Evolutionary conservation across 2,329 filamentous ascomycete genomes (phyloP).

Genomic region (Akanthomyces muscarius): DNA sequence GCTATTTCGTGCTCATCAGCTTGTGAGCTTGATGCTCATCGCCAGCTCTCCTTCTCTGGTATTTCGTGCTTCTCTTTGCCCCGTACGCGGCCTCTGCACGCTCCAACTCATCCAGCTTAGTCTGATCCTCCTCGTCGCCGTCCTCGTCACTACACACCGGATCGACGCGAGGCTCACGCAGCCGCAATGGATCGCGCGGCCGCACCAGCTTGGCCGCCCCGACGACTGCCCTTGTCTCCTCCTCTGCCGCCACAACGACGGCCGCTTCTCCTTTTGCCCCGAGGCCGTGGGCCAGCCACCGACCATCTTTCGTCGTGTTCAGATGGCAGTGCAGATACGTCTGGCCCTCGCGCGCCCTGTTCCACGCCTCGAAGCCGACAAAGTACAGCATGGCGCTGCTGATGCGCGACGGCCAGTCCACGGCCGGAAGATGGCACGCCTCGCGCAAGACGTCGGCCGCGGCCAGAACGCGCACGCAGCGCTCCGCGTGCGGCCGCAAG

Average conservation of each 20-base stretch:
- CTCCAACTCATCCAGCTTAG: slow-evolving; percentile 11
- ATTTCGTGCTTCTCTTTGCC: slow-evolving; percentile 9
- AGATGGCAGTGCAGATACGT: slow-evolving; percentile 10
- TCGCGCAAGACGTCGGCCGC: background rate
- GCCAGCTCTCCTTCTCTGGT: background rate
- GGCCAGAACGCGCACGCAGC: slow-evolving; percentile 1
- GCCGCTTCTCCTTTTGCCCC: background rate
- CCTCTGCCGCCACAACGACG: background rate
- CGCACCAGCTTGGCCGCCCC: background rate
- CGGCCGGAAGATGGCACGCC: background rate
- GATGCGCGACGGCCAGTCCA: slow-evolving; percentile 11
- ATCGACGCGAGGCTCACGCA: background rate
- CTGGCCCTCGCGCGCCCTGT: slow-evolving; percentile 1
- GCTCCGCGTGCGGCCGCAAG: background rate
- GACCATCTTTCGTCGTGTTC: slow-evolving; percentile 8
- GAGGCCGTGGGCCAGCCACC: slow-evolving; percentile 6
- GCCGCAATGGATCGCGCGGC: slow-evolving; percentile 4
- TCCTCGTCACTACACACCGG: background rate
- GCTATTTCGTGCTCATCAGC: too few relatives aligned
- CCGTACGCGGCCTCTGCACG: slow-evolving; percentile 13
- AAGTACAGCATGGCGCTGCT: slow-evolving; percentile 9
- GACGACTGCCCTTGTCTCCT: too few relatives aligned
- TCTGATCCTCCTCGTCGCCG: background rate
- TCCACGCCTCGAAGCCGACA: slow-evolving; percentile 19
- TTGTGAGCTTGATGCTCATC: background rate